phyloP scores from a whole-genome alignment of 352 stramenopile genomes.

The Heterotrichella gracilis region DNA sequence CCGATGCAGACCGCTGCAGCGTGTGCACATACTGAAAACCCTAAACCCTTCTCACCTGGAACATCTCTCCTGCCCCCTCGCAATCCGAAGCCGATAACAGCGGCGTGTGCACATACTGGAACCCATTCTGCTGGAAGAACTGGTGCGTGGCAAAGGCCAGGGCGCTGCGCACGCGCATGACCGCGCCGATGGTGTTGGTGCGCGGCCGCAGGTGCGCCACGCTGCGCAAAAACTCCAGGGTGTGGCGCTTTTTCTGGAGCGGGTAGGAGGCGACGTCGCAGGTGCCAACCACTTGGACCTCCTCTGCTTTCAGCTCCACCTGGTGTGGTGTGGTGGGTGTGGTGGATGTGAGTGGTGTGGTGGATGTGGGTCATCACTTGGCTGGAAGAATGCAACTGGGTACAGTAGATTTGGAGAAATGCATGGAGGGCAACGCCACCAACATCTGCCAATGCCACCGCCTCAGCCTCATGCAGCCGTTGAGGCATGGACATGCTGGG shows the following conservation, averaged over 20 bases:
- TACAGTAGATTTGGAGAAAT: too few relatives aligned
- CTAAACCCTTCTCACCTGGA: too few relatives aligned
- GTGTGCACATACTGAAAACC: constrained; percentile 55
- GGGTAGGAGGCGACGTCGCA: constrained; percentile 64
- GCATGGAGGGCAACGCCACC: too few relatives aligned
- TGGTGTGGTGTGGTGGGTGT: too few relatives aligned
- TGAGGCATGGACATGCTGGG: too few relatives aligned
- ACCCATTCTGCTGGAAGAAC: constrained; percentile 39
- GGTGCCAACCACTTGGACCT: constrained; percentile 44
- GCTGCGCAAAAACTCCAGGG: constrained; percentile 73
- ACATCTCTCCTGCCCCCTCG: constrained; percentile 87
- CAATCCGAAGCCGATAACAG: constrained; percentile 83
- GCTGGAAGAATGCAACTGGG: background rate
- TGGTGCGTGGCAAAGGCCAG: constrained; percentile 36
- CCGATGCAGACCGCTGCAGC: constrained; percentile 69
- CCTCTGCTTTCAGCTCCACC: constrained; percentile 51
- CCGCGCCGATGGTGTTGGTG: constrained; percentile 74
- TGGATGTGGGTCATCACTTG: too few relatives aligned
- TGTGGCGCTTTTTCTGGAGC: constrained; percentile 90
- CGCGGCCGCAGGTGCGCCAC: constrained; percentile 68
- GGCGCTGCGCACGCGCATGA: constrained; percentile 58
- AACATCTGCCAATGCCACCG: too few relatives aligned
- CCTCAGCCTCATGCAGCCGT: too few relatives aligned
- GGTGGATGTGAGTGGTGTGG: too few relatives aligned
- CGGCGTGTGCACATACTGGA: constrained; percentile 54